Evolutionary conservation across 495 filamentous ascomycete species (phyloP).

Genomic region (Lasiosphaeria miniovina): DNA sequence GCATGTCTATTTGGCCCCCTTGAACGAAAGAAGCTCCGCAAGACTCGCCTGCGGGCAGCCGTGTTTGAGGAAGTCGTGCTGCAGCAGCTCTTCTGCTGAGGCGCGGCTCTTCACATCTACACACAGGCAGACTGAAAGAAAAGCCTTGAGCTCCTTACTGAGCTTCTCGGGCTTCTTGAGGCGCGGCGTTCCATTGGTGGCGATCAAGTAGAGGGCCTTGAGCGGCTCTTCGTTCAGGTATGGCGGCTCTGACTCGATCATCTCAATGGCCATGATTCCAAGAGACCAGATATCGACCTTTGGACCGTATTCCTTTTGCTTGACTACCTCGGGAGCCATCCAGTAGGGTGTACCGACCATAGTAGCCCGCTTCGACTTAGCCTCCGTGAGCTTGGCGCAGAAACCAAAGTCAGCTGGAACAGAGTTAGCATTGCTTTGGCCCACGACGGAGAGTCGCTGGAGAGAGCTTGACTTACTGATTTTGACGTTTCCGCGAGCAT

Average conservation of each 20-base stretch:
- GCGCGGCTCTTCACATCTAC: slow-evolving; percentile 95
- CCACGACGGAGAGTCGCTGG: background rate
- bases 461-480: slow-evolving; percentile 67
- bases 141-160: slow-evolving; percentile 92
- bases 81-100: slow-evolving; percentile 80
- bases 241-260: slow-evolving; percentile 98
- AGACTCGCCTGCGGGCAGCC: slow-evolving; percentile 78
- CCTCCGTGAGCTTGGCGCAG: slow-evolving; percentile 96
- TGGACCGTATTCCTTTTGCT: slow-evolving; percentile 96
- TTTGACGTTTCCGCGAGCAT: slow-evolving; percentile 92
- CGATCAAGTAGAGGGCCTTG: slow-evolving; percentile 94
- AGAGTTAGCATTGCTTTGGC: slow-evolving; percentile 27
- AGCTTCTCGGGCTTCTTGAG: slow-evolving; percentile 97
- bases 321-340: slow-evolving; percentile 99
- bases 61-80: slow-evolving; percentile 73
- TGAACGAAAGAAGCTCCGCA: slow-evolving; percentile 80
- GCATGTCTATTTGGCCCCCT: slow-evolving; percentile 48
- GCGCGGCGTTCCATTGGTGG: slow-evolving; percentile 93
- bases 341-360: slow-evolving; percentile 99
- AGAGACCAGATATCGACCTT: slow-evolving; percentile 99
- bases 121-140: slow-evolving; percentile 91
- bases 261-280: slow-evolving; percentile 99
- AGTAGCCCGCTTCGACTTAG: slow-evolving; percentile 93
- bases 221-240: slow-evolving; percentile 98
- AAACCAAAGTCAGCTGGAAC: slow-evolving; percentile 91